Evolutionary conservation across 441 rosid genomes (phyloP).

Genomic region (Metrosideros polymorpha): DNA sequence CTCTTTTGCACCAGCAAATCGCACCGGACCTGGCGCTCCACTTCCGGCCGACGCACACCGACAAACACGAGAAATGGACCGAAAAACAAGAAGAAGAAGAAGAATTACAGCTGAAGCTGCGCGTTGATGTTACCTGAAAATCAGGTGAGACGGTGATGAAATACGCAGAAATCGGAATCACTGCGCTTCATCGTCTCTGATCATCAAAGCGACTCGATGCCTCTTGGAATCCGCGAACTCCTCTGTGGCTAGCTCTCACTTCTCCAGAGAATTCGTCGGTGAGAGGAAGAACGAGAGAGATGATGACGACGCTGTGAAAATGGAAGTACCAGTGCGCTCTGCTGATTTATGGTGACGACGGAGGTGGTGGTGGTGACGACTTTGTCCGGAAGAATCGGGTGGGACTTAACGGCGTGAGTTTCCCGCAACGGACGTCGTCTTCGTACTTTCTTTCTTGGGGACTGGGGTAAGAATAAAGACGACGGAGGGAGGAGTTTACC

Average conservation of each 20-base stretch:
- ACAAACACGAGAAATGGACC: background rate
- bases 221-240: background rate
- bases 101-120: background rate
- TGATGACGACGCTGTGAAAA: background rate
- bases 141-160: background rate
- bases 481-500: no score
- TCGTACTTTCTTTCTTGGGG: background rate
- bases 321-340: background rate
- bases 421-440: background rate
- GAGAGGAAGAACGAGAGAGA: background rate
- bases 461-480: background rate
- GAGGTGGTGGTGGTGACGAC: background rate
- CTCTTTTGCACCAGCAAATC: background rate
- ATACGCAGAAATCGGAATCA: background rate
- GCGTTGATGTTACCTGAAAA: background rate
- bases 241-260: background rate
- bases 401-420: background rate
- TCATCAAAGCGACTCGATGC: background rate
- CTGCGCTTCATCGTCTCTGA: background rate
- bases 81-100: background rate
- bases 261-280: background rate
- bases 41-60: background rate
- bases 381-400: background rate
- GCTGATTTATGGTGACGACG: no score
- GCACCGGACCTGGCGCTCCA: background rate